phyloP scores from a whole-genome alignment of 2,329 filamentous ascomycete genomes.

The Alternaria triticimaculans region DNA sequence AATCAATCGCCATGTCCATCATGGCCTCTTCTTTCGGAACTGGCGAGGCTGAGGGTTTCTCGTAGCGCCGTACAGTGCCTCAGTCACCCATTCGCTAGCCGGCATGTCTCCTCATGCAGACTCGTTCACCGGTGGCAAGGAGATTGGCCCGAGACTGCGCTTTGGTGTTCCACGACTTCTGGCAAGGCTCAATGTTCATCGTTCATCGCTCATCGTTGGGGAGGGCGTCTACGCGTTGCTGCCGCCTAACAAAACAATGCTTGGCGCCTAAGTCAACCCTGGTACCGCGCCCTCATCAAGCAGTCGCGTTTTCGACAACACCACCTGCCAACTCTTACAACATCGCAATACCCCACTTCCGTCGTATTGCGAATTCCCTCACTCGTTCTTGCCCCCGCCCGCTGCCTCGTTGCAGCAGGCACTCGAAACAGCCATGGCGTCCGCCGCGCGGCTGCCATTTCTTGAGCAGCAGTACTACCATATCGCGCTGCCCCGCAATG shows the following conservation, averaged over 20 bases:
- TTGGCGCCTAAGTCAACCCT: neutral
- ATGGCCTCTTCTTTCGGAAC: neutral
- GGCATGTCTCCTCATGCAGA: neutral
- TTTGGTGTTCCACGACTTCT: neutral
- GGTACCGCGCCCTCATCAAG: neutral
- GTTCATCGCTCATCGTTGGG: neutral
- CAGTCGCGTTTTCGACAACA: neutral
- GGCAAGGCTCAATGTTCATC: constrained; percentile 4
- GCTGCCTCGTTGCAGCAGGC: constrained; percentile 8
- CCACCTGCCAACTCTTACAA: neutral
- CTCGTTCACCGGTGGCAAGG: neutral
- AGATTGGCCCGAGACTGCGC: neutral
- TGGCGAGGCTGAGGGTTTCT: neutral
- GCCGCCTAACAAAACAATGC: neutral
- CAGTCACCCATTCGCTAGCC: neutral
- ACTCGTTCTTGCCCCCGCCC: neutral
- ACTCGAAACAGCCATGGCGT: constrained; percentile 23
- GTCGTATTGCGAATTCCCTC: neutral
- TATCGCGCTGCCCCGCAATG: constrained; percentile 47
- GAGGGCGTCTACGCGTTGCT: neutral
- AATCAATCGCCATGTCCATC: neutral
- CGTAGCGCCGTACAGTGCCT: neutral
- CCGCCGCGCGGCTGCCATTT: constrained; percentile 12
- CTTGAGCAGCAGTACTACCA: constrained; percentile 46
- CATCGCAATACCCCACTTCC: neutral